phyloP scores from a whole-genome alignment of 208 protist genomes.

The Strigomonas culicis region DNA sequence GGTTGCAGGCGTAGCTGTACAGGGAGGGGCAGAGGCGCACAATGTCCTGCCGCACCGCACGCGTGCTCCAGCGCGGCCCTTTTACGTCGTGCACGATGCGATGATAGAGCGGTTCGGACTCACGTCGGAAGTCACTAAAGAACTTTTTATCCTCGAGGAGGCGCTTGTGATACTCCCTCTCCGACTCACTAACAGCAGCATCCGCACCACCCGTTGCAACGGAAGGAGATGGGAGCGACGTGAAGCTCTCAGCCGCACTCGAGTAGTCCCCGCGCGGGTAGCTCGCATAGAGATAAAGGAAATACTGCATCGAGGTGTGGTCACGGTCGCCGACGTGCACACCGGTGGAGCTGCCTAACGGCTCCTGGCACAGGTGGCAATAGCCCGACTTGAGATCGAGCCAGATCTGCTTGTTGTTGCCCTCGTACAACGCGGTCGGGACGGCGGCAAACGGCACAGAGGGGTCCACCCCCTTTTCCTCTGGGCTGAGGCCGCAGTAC shows the following conservation, averaged over 20 bases:
- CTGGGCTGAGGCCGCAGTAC: conserved; percentile 25
- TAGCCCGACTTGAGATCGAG: conserved; percentile 53
- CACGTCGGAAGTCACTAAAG: no score
- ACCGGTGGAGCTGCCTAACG: conserved; percentile 47
- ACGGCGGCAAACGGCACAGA: conserved; percentile 16
- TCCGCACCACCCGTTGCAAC: conserved; percentile 2
- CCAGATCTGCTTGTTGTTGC: conserved; percentile 80
- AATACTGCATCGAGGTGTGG: conserved; percentile 80
- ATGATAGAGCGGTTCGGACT: no score
- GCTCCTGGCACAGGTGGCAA: conserved; percentile 85
- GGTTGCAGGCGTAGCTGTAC: conserved; percentile 47
- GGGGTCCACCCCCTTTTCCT: conserved; percentile 39
- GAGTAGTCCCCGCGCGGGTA: conserved; percentile 43
- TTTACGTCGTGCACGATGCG: no score
- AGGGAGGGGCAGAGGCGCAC: conserved; percentile 28
- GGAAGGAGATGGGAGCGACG: background rate
- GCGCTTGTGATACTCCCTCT: no score
- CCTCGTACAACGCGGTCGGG: conserved; percentile 54
- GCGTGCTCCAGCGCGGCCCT: no score
- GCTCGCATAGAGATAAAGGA: conserved; percentile 71
- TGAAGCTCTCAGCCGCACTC: conserved; percentile 6
- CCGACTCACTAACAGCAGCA: no score
- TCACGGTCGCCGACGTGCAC: conserved; percentile 75
- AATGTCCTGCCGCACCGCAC: background rate
- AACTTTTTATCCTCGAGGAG: no score